Evolutionary conservation across 164 flowering plant species (phyloP).

Genomic region (Taxillus chinensis): DNA sequence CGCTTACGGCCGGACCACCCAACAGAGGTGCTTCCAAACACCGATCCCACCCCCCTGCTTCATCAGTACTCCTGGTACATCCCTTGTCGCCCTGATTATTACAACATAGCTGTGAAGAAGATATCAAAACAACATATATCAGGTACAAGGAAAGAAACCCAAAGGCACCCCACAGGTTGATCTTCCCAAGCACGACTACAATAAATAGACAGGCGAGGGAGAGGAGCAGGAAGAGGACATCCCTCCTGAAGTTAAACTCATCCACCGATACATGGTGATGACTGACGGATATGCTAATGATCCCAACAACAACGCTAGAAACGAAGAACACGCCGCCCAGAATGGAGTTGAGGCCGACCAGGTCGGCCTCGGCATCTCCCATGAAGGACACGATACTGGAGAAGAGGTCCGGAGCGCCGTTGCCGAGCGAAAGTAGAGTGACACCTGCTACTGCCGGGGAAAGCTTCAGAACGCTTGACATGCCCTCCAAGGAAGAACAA

Average conservation of each 20-base stretch:
- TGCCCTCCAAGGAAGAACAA: slow-evolving; percentile 1
- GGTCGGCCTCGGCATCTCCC: background rate
- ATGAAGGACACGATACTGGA: slow-evolving; percentile 1
- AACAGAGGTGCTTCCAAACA: background rate
- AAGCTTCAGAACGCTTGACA: background rate
- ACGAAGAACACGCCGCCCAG: slow-evolving; percentile 3
- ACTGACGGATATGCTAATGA: background rate
- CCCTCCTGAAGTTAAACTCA: background rate
- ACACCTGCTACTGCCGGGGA: slow-evolving; percentile 2
- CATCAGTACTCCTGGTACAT: background rate
- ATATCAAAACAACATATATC: background rate
- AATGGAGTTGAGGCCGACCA: slow-evolving; percentile 1
- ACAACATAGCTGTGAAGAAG: background rate
- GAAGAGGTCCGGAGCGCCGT: slow-evolving; percentile 5
- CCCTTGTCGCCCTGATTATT: background rate
- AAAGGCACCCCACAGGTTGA: background rate
- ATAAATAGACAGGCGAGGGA: background rate
- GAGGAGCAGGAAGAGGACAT: slow-evolving; percentile 1
- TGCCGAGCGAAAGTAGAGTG: slow-evolving; percentile 6
- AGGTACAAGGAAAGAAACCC: background rate
- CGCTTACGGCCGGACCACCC: background rate
- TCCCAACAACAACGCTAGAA: background rate
- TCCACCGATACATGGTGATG: background rate
- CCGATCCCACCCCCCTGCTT: background rate
- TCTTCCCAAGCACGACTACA: background rate